A percentile compares a stretch with the other conserved stretches of the same genome.
phyloP scores from a whole-genome alignment of 208 protist genomes.

The Trypanosoma rangeli region DNA sequence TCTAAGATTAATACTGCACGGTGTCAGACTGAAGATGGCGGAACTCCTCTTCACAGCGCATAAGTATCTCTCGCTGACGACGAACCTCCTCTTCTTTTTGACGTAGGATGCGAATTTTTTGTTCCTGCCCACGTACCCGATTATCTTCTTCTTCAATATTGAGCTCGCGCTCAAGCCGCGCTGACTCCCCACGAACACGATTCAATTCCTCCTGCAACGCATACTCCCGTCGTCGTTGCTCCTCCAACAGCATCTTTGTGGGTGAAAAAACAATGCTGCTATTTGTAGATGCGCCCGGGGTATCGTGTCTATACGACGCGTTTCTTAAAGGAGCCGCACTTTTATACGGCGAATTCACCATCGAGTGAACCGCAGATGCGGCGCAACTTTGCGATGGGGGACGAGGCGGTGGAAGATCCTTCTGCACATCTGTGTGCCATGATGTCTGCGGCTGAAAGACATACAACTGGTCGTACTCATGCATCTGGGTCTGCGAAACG shows the following conservation, averaged over 20 bases:
- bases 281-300: background rate
- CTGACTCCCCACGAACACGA: slow-evolving; percentile 42
- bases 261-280: slow-evolving; percentile 17
- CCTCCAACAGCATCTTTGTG: slow-evolving; percentile 37
- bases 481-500: slow-evolving; percentile 49
- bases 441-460: slow-evolving; percentile 71
- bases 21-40: slow-evolving; percentile 36
- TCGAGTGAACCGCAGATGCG: slow-evolving; percentile 11
- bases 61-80: slow-evolving; percentile 43
- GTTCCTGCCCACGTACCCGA: slow-evolving; percentile 29
- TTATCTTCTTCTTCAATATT: slow-evolving; percentile 45
- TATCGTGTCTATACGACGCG: slow-evolving; percentile 1
- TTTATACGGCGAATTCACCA: slow-evolving; percentile 6
- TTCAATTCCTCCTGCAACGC: slow-evolving; percentile 33
- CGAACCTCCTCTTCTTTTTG: slow-evolving; percentile 59
- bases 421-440: slow-evolving; percentile 62
- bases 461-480: slow-evolving; percentile 87
- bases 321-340: background rate
- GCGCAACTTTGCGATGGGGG: slow-evolving; percentile 35
- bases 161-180: slow-evolving; percentile 40
- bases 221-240: slow-evolving; percentile 44
- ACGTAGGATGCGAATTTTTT: slow-evolving; percentile 28
- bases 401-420: slow-evolving; percentile 70
- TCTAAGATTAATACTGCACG: background rate
- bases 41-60: slow-evolving; percentile 48